Base-by-base conservation (phyloP, 2,329 filamentous ascomycete genomes). In the Fusarium falciforme region DNA sequence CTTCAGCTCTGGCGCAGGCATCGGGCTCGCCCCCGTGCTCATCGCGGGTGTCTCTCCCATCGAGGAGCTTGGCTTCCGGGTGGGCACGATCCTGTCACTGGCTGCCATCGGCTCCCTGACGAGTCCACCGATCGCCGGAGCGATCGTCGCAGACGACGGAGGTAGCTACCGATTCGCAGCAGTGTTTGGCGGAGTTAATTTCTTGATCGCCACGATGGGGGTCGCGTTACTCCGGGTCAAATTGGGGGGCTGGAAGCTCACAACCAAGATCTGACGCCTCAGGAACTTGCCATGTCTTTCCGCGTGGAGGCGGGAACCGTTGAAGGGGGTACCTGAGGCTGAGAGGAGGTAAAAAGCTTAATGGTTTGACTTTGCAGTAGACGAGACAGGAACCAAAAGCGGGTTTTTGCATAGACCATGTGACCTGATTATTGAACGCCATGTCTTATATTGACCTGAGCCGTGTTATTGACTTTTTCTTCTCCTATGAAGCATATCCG, bases 141-240 rank as follows among this genome's bases (percentile, higher is more conserved):
- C 22, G 6, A 73, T 74, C 27, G 44, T 69, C 16, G 49, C 64
- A 9, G 59, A 61, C 11, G 73, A 73, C 42, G 58, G 55, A 6
- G 73, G 68, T 11, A 68, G 71, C 61, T 73, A 74, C 27, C 61
- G 52, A 20, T 74, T 69, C 20, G 70, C 72, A n/a, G 72, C 72
- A 5, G 63, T 71, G 8, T 73, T 74, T 64, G 38, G 68, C 22
- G 71, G 72, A 14, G 49, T 73, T 29, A 73, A 70, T 60, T 71
- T 73, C 25, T 20, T 67, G 8, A 60, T 75, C n/a, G 71, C 73
- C 11, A 54, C 36, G 5, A 14, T 65, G 22, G 72, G 72, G 11
- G 64, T 74, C n/a, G 65, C 29, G 16, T 47, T 67, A 49, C 59
- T 74, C 14, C 67, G 73, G 17, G 64, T 67, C 31, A 67, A 59